Evolutionary conservation across 1,284 basidiomycete genomes (phyloP).

Genomic region (Cutaneotrichosporon sp.): DNA sequence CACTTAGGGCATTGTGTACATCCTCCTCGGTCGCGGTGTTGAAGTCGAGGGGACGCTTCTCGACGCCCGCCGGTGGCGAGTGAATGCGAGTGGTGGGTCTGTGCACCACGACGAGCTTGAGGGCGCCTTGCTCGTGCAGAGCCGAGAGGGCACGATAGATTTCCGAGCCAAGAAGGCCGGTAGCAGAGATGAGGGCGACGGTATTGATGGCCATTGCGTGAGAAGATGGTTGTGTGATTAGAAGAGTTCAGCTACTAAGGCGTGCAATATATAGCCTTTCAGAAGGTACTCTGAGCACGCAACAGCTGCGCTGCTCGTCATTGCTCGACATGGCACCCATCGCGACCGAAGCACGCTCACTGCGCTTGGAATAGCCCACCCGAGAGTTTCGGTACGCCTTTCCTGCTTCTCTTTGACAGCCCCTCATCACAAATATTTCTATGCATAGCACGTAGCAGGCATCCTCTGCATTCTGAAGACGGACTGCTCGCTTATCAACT

Average conservation of each 20-base stretch:
- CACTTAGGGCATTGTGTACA: neutral
- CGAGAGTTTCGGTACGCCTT: no score
- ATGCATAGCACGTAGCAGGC: no score
- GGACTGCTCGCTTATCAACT: no score
- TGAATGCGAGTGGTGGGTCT: constrained; percentile 5
- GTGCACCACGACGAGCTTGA: constrained; percentile 15
- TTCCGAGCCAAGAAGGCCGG: constrained; percentile 9
- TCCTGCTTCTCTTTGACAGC: no score
- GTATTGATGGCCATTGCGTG: neutral
- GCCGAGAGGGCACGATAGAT: constrained; percentile 1
- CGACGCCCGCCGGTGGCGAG: constrained; percentile 5
- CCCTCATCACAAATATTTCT: no score
- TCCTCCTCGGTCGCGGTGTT: neutral
- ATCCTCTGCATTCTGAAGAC: no score
- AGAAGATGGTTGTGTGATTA: neutral
- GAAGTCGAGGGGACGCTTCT: constrained; percentile 12
- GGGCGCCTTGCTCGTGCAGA: neutral
- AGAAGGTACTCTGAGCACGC: no score
- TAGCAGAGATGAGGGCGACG: constrained; percentile 12
- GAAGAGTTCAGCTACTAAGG: neutral
- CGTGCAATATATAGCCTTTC: no score
- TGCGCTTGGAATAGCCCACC: no score
- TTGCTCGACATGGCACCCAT: no score
- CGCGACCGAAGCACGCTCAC: no score
- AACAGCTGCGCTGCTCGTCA: no score